Base-by-base conservation (phyloP, 225 moss, liverwort and hornwort species). In the Pseudoscleropodium purum region DNA sequence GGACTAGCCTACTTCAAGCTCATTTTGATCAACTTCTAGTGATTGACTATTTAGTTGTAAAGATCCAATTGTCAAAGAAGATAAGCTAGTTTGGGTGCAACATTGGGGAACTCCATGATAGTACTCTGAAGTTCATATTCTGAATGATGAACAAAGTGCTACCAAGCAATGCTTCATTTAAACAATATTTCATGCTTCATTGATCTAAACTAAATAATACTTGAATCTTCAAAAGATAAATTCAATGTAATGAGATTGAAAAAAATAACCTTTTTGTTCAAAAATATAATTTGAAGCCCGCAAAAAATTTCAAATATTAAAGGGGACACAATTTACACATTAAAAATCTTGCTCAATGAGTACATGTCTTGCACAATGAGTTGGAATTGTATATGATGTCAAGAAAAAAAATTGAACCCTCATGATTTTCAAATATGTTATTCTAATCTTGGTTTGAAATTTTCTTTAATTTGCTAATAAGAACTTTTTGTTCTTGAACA, bases 61-160 rank as follows among this genome's bases (percentile, higher is more conserved):
- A 75, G 31, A 75, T 51, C 4, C 2, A 13, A 75, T 75, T 33
- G 75, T 8, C 13, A 75, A 33, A 75, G 12, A 51, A 33, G 51
- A 13, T 20, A 33, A 47, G 19, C 1, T 75, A 7, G 31, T 29
- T 74, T 74, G 3, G 10, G 30, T 47, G 47, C 11, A 45, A 2
- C 0, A 0, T 45, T 73, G 6, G 3, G 3, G 1, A 45, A 45
- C 0, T 74, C 10, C 3, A 74, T 45, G 17, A 27, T 29, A 47
- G 6, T 4, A 47, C 11, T 30, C 0, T 47, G 0, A 74, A 30
- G 18, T 30, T 47, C 4, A 30, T 31, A 75, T 18, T 45, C 18
- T 45, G 30, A 74, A 74, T 74, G 17, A 43, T 73, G 17, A 74
- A 6, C 10, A 45, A 10, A 73, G 29, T 29, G 15, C 4, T 29